Conservation (phyloP, 345 rosid species). For the Pseudoturritis turrita region DNA sequence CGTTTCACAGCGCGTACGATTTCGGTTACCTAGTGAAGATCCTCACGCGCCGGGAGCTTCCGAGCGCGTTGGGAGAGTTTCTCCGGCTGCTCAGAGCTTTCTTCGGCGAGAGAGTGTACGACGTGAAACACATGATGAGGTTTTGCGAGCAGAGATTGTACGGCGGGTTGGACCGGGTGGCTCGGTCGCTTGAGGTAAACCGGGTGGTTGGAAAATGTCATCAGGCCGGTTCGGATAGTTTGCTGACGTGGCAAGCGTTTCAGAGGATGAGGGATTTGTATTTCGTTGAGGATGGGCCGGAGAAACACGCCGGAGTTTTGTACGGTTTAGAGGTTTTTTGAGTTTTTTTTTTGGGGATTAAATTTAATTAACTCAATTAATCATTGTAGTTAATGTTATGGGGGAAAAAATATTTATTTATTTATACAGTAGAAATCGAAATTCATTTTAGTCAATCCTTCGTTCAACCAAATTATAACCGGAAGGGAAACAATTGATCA, state of each 20-base stretch:
- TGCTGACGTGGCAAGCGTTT: conserved; percentile 89
- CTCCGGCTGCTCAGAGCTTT: conserved; percentile 41
- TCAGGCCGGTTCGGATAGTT: conserved; percentile 93
- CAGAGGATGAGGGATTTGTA: conserved; percentile 69
- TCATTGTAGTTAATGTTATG: neutral
- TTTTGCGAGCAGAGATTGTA: conserved; percentile 53
- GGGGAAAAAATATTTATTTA: neutral
- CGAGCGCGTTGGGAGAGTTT: conserved; percentile 49
- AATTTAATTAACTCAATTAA: conserved; percentile 16
- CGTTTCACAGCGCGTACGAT: conserved; percentile 94
- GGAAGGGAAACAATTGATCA: neutral
- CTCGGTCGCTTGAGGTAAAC: conserved; percentile 52
- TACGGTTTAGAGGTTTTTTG: conserved; percentile 66
- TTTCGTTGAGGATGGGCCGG: conserved; percentile 55
- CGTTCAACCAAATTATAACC: neutral
- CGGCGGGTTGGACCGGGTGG: conserved; percentile 85
- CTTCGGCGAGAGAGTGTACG: conserved; percentile 69
- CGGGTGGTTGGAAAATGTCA: conserved; percentile 85
- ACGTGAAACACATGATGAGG: conserved; percentile 80
- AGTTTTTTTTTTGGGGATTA: neutral
- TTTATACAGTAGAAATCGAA: neutral
- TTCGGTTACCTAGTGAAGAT: conserved; percentile 84
- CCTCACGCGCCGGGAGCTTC: conserved; percentile 63
- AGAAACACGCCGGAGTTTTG: conserved; percentile 76
- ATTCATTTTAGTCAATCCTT: neutral